Evolutionary conservation across 805 yeast species (phyloP).

Genomic region (Komagataella ulmi): DNA sequence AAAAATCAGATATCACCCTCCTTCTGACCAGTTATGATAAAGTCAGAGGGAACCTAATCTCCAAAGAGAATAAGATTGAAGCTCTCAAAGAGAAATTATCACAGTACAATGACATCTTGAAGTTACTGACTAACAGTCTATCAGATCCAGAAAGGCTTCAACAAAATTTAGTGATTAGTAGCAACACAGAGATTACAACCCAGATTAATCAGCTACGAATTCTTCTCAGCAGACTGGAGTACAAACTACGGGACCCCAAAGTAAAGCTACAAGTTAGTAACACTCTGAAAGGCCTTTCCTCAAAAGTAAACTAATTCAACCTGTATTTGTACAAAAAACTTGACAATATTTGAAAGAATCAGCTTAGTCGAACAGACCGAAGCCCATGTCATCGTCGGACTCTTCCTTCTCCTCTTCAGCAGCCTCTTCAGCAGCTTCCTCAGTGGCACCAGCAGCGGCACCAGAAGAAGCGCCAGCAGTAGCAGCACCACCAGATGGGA

Average conservation of each 20-base stretch:
- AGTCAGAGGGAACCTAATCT: conserved; percentile 6
- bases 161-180: conserved; percentile 10
- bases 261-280: neutral
- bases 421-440: conserved; percentile 60
- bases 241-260: conserved; percentile 4
- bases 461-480: conserved; percentile 62
- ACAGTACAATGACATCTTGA: conserved; percentile 8
- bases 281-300: neutral
- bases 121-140: neutral
- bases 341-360: neutral
- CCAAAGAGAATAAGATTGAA: conserved; percentile 7
- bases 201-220: conserved; percentile 9
- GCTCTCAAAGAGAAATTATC: conserved; percentile 6
- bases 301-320: neutral
- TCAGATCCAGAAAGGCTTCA: conserved; percentile 6
- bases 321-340: neutral
- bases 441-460: conserved; percentile 58
- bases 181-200: conserved; percentile 10
- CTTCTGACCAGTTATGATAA: conserved; percentile 13
- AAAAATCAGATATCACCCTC: neutral
- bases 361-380: conserved; percentile 24
- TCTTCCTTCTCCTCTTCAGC: conserved; percentile 51
- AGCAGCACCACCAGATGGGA: conserved; percentile 97
- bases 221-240: conserved; percentile 5
- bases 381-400: conserved; percentile 74